Evolutionary conservation across 371 early-diverging fungal species (phyloP), one percentile per base, ranked within the genome.

Genomic region (Mucor sp.): DNA sequence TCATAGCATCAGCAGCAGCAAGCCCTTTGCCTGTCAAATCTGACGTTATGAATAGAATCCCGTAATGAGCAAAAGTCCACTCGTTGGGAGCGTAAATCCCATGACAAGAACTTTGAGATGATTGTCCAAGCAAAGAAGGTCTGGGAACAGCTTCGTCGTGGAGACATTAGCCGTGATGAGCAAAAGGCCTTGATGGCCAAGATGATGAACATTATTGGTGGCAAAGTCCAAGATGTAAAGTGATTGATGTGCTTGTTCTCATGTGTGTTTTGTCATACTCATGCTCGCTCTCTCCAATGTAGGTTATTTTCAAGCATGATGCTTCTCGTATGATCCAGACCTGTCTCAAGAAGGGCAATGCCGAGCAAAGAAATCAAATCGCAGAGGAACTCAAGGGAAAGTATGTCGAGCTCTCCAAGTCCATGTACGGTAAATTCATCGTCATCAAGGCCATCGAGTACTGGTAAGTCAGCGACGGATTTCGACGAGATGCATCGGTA

Each of bases 251-350:
- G 47, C 21, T 21, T 47, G 21, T 47, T 19, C 19, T 2, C 19
- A 19, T n/a, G 6, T n/a, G n/a, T 21, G 30, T 6, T 33, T 8
- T 30, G 9, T 35, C 23, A 7, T 4, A 27, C n/a, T n/a, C n/a
- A n/a, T 9, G 23, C 37, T 25, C 15, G 58, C 50, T 4, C 19
- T 68, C 1, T 71, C n/a, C 23, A 43, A 21, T 32, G 7, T 70
- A 91, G 84, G 77, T 97, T 47, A 91, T 94, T 75, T 95, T 97
- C 84, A 96, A 96, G 80, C 97, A 96, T 85, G 98, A 98, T 73
- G 92, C 95, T 69, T 91, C 91, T n/a, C 91, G 98, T 71, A 89
- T 97, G 30, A 87, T 98, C 60, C 97, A 98, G 76, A 91, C 94
- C 21, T 91, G 92, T 70, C 76, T 98, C 21, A 97, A 98, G 79